A percentile compares a stretch with the other conserved stretches of the same genome.
Evolutionary conservation across 2,329 filamentous ascomycete species (phyloP).

Genomic region (Monilinia laxa): DNA sequence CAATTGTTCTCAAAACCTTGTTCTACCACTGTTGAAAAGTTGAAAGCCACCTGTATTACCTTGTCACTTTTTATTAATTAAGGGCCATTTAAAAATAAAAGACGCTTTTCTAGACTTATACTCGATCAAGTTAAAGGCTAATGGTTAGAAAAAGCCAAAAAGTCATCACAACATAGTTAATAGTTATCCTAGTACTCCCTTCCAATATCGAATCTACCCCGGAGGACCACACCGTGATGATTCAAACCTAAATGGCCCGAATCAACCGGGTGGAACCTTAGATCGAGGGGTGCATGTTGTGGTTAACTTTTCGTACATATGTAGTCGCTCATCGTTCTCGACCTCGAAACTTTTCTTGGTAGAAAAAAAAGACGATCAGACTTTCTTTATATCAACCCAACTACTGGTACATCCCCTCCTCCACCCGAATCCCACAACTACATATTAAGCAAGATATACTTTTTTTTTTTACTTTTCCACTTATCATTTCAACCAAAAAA

Average conservation of each 20-base stretch:
- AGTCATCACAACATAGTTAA: background rate
- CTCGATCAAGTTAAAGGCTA: conserved; percentile 17
- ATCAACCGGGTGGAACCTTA: conserved; percentile 32
- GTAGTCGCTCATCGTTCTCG: conserved; percentile 29
- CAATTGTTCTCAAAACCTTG: conserved; percentile 6
- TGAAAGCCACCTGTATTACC: conserved; percentile 12
- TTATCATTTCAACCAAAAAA: background rate
- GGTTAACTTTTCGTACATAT: conserved; percentile 32
- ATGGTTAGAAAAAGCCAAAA: conserved; percentile 4
- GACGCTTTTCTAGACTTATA: conserved; percentile 12
- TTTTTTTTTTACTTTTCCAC: background rate
- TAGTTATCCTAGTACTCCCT: conserved; percentile 10
- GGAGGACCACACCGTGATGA: conserved; percentile 22
- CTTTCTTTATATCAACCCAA: conserved; percentile 24
- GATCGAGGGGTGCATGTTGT: conserved; percentile 33
- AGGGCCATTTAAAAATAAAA: conserved; percentile 11
- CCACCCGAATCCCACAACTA: background rate
- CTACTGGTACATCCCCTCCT: background rate
- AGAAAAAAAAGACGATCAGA: conserved; percentile 8
- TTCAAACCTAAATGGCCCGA: conserved; percentile 28
- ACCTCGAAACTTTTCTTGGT: background rate
- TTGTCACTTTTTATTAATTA: conserved; percentile 14
- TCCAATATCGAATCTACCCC: conserved; percentile 26
- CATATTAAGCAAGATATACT: conserved; percentile 4
- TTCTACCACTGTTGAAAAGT: background rate